Base-by-base conservation (phyloP, 2,329 filamentous ascomycete genomes). In the Penicillium sp. region DNA sequence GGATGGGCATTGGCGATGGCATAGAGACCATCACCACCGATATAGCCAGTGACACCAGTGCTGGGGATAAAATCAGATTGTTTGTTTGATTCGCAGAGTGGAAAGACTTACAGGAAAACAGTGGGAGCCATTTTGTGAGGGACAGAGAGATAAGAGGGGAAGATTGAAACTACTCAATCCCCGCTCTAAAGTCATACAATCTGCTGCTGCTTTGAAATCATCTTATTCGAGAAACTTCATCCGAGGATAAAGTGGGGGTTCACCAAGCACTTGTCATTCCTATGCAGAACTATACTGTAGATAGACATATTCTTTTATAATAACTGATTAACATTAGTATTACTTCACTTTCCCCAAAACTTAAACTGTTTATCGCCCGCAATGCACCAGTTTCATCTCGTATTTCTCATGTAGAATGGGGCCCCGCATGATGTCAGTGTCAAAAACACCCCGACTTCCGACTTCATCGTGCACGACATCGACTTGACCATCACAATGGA, bases 11-110 rank as follows among this genome's bases (percentile, higher is more conserved):
- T 58, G 27, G 57, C 55, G 23, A 76, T 50, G 4, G 61, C 59
- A 42, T 69, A 68, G n/a, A 76, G 61, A 26, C 67, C 64, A 34
- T 73, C 71, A 20, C 74, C 73, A 4, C 73, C 73, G 32, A 76
- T 74, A 50, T 75, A 76, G 20, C 73, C 73, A 11, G 72, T 74
- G 3, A 56, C 65, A 13, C 72, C 72, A 22, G 71, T 74, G 10
- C 72, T 74, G 34, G 29, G n/a, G 7, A 13, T 13, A 13, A 59
- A 60, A 36, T 16, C 17, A 51, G 13, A 31, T 14, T 30, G 14
- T 9, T 15, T 10, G 3, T 7, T 14, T 8, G 15, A 14, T 7
- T 23, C 20, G 57, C 57, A 6, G 6, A 8, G 8, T 18, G 27
- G 11, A 17, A 14, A 39, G 7, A 55, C 56, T 41, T 48, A 64